Evolutionary conservation across 805 yeast genomes (phyloP), one percentile per base, ranked within the genome.

Genomic region (Candida peoriensis): DNA sequence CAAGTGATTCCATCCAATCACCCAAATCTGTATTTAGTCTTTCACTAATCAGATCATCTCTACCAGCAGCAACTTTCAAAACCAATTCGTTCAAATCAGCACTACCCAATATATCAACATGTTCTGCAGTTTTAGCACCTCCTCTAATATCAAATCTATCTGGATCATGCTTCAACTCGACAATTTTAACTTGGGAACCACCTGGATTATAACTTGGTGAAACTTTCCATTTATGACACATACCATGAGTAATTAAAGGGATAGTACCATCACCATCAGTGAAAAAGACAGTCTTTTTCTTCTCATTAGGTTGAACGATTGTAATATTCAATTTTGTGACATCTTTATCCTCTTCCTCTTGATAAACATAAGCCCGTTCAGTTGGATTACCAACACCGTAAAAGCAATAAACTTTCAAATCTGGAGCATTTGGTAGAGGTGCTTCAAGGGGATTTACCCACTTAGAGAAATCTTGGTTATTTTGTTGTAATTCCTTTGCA

Each of bases 231-330:
- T 82, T 79, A 53, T 93, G 96, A 54, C 96, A 86, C 77, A 88
- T 85, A 1, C 86, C 50, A 50, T 93, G 97, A 1, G 97, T 79
- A 44, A 88, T 60, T 15, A 93, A 51, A 3, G 96, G 86, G 5
- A 93, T 83, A 0, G 98, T 93, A 5, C 98, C 98, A 58, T 93
- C 98, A 19, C 98, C 98, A 54, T 93, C 95, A 2, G 95, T 81
- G 52, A 86, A 67, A 24, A 70, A 68, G 0, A 93, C 96, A 0
- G 95, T 79, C n/a, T 67, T 57, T 24, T 72, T 58, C 23, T 72
- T 66, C 5, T 61, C 66, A 26, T 72, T 68, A 8, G 74, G 83
- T 17, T 73, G 60, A 46, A 83, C 87, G 33, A 93, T 85, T 0
- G 90, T 73, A 37, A 84, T 71, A 42, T 82, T 77, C 43, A 90